Base-by-base conservation (phyloP, 441 rosid species). In the Populus hybrid region DNA sequence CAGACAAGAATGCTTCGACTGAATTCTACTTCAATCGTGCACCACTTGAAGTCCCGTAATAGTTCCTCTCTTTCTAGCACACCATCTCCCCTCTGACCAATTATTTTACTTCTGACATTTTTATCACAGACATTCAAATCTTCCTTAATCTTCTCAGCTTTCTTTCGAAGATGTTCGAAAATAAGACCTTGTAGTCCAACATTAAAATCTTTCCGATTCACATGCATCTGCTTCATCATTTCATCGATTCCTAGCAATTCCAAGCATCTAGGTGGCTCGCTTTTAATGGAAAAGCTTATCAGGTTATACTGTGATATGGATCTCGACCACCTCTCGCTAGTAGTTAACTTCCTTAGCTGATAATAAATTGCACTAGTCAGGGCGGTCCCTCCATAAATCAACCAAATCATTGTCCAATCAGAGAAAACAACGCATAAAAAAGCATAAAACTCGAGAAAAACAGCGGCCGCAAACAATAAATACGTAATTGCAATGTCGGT, bases 271-370 rank as follows among this genome's bases (percentile, higher is more conserved):
- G 0, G 18, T 23, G 2, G 24, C 28, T 66, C 0, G 2, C 4
- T 3, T 26, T 5, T 2, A 2, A 0, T 0, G 30, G 0, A 66
- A 9, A 0, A 1, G 0, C 69, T 23, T 66, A 66, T 4, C 1
- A 66, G 20, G 20, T 12, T 66, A 5, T 66, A 14, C n/a, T 67
- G 38, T 28, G 34, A 10, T 12, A 28, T 14, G 20, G 10, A 24
- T 67, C 35, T 28, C 0, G 21, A 67, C 70, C n/a, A 14, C 8
- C n/a, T 14, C 70, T 67, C 1, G 8, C 61, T 54, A 6, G 0
- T 54, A 18, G 61, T 18, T 54, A 54, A 54, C 21, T 54, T 67
- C 32, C n/a, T 14, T 6, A 9, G 0, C n/a, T 0, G 8, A 24
- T 0, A 30, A 67, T 24, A 67, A 30, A 2, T 2, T 6, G 18